These are phyloP conservation scores for Dipteronia dyeriana DNA, from an alignment of 345 rosid genomes.

Conservation along the genomic window DNA sequence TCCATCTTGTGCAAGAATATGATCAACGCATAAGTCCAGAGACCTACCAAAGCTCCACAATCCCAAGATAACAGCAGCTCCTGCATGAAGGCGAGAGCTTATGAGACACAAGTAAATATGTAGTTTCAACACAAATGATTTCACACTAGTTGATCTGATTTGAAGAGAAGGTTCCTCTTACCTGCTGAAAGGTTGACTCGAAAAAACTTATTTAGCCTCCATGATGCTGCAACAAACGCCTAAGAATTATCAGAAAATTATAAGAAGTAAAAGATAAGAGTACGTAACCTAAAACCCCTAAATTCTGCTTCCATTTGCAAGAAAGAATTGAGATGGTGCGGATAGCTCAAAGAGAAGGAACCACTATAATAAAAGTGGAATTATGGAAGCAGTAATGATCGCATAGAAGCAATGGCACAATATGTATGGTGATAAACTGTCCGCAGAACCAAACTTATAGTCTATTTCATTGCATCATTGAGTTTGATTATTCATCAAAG, in stretches of 20 bases:
- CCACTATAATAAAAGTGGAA: not conserved
- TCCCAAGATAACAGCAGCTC: conserved; percentile 44
- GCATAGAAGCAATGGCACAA: not conserved
- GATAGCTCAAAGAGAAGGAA: not conserved
- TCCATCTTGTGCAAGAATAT: conserved; percentile 64
- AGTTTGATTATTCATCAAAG: not conserved
- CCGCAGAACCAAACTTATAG: not conserved
- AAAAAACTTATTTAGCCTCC: conserved; percentile 33
- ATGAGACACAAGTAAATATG: not conserved
- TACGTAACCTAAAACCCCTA: not conserved
- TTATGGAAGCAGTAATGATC: not conserved
- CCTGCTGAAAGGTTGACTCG: conserved; percentile 36
- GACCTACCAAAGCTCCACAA: conserved; percentile 36
- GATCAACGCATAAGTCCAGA: conserved; percentile 50
- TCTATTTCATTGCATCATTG: not conserved
- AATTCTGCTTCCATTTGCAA: not conserved
- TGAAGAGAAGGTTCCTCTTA: conserved; percentile 17
- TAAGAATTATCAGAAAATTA: conserved; percentile 17
- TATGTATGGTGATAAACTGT: not conserved
- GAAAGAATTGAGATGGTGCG: not conserved
- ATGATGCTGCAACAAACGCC: conserved; percentile 38
- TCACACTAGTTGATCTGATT: not conserved
- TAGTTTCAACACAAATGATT: not conserved
- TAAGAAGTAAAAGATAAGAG: not conserved
- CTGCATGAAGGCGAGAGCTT: conserved; percentile 28